These are phyloP conservation scores for Lizonia empirigonia DNA, from an alignment of 2,329 filamentous ascomycete species.

Conservation along the genomic window DNA sequence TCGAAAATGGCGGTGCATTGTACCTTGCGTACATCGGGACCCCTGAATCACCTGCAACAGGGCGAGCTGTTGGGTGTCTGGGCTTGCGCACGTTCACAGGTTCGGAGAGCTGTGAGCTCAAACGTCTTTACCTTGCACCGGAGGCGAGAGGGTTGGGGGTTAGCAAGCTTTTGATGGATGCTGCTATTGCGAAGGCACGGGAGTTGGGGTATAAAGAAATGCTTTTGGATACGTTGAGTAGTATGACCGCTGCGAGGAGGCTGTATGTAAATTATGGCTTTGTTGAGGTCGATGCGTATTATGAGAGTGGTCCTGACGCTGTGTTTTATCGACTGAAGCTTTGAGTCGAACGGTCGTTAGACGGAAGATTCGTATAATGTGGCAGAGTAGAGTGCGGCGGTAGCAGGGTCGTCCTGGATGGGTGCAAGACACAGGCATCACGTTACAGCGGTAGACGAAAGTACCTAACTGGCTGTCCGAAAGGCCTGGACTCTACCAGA, in stretches of 20 bases:
- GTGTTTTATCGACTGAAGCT: slow-evolving; percentile 56
- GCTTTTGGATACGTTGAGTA: slow-evolving; percentile 61
- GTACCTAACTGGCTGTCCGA: too few relatives aligned
- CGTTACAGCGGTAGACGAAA: too few relatives aligned
- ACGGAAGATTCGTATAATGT: neutral
- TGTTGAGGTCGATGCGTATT: slow-evolving; percentile 58
- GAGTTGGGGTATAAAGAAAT: slow-evolving; percentile 58
- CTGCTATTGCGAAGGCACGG: slow-evolving; percentile 53
- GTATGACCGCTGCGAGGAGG: slow-evolving; percentile 57
- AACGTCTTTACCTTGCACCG: slow-evolving; percentile 61
- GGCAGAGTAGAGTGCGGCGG: too few relatives aligned
- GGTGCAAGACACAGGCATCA: too few relatives aligned
- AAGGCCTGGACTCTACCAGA: too few relatives aligned
- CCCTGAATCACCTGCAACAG: neutral
- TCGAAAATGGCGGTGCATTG: slow-evolving; percentile 53
- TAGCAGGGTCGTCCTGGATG: too few relatives aligned
- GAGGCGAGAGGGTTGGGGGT: slow-evolving; percentile 57
- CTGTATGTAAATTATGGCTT: slow-evolving; percentile 61
- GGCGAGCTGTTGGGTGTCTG: slow-evolving; percentile 56
- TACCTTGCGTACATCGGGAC: slow-evolving; percentile 51
- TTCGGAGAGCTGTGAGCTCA: slow-evolving; percentile 59
- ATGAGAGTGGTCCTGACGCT: slow-evolving; percentile 60
- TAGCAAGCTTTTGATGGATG: slow-evolving; percentile 55
- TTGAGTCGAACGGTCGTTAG: neutral
- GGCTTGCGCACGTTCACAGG: slow-evolving; percentile 52